Evolutionary conservation across 257 asterid species (phyloP).

Genomic region (Orobanche coerulescens): DNA sequence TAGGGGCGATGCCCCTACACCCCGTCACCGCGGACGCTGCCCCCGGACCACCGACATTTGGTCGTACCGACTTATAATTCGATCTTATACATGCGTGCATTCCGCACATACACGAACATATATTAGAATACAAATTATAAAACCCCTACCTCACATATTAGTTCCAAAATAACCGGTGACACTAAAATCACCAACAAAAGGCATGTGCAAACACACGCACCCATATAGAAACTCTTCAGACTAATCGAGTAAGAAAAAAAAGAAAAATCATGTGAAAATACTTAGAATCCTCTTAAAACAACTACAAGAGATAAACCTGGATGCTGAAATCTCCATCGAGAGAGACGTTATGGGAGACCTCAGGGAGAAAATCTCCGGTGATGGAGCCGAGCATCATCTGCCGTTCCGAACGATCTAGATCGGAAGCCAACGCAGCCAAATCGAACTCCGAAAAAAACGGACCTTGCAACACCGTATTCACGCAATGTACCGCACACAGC

Average conservation of each 20-base stretch:
- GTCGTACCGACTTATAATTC: no score
- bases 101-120: no score
- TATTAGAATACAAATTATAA: no score
- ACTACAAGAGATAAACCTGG: constrained; percentile 34
- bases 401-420: constrained; percentile 78
- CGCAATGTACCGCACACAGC: constrained; percentile 99
- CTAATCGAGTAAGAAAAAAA: no score
- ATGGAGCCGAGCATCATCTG: constrained; percentile 87
- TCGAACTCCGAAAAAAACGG: constrained; percentile 97
- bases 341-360: constrained; percentile 54
- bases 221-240: no score
- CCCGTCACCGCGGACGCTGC: no score
- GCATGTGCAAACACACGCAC: no score
- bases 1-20: no score
- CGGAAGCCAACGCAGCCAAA: constrained; percentile 96
- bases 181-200: not conserved
- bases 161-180: not conserved
- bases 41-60: no score
- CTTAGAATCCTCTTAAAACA: not conserved
- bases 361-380: constrained; percentile 71
- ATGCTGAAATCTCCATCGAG: constrained; percentile 66
- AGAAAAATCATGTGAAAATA: not conserved
- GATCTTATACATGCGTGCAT: no score
- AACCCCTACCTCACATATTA: not conserved
- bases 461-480: constrained; percentile 92